These are phyloP conservation scores for Lignosus rhinocerotis DNA, from an alignment of 1,284 basidiomycete species.

Conservation along the genomic window DNA sequence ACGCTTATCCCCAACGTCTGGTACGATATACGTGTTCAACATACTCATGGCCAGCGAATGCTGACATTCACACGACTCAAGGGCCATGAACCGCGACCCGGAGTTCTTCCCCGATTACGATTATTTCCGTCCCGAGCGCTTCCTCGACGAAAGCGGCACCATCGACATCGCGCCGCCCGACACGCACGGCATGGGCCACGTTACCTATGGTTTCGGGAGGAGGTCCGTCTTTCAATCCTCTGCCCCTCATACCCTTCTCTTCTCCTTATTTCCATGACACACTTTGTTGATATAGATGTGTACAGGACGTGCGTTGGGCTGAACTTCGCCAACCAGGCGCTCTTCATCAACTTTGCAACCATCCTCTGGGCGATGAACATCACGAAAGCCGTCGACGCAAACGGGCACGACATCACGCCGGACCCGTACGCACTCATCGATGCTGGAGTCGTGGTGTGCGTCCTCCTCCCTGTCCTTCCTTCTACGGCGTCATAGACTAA, in stretches of 20 bases:
- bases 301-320: background rate
- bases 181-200: conserved; percentile 3
- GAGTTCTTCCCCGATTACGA: conserved; percentile 19
- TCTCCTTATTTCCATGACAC: background rate
- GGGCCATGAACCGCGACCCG: conserved; percentile 23
- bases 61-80: background rate
- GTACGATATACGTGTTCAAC: background rate
- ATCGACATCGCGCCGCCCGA: conserved; percentile 3
- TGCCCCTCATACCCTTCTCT: background rate
- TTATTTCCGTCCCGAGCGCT: conserved; percentile 21
- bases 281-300: background rate
- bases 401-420: background rate
- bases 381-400: background rate
- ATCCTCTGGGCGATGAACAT: conserved; percentile 1
- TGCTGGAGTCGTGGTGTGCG: conserved; percentile 1
- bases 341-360: conserved; percentile 3
- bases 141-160: conserved; percentile 14
- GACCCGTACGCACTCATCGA: background rate
- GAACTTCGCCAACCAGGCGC: conserved; percentile 1
- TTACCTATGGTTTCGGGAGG: conserved; percentile 24
- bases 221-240: conserved; percentile 4
- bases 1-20: conserved; percentile 22
- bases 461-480: background rate
- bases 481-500: background rate
- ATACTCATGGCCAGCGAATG: no score